Evolutionary conservation across 75 land plant genomes (phyloP), one percentile per base, ranked within the genome.

Genomic region (Pinus tabuliformis): DNA sequence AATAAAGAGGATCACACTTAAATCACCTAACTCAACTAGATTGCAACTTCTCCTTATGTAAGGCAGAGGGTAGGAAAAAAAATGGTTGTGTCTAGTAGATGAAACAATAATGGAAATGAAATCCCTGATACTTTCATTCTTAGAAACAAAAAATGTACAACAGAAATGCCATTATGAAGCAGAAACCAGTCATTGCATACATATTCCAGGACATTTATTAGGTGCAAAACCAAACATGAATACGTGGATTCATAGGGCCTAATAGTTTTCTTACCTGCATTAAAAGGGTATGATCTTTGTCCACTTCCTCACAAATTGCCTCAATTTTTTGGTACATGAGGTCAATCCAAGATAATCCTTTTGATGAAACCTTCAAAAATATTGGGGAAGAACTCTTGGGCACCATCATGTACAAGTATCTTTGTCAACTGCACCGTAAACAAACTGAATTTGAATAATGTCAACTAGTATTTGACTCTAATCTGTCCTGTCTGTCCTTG

Each of bases 261-360:
- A 37, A 64, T 12, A 63, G 54, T 49, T 49, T 63, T 64, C 68
- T 37, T 33, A 64, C 68, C 68, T 64, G 68, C 36, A 64, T 33
- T 64, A 64, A 5, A 64, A 18, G 39, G 36, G 68, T 33, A 64
- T 33, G 68, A 64, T 33, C 36, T 64, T 64, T 64, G 17, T 64
- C 68, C 39, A 64, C 68, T 64, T 37, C 68, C 68, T 64, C 68
- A 2, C 68, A 64, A 33, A 64, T 64, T 1, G 68, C 42, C 42
- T 64, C 68, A 17, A 64, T 33, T 33, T 64, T 64, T 16, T 64
- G 68, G 36, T 33, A 64, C 68, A 64, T 64, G n/a, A 64, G 68
- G 42, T 64, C 68, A 64, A 64, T 37, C 68, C 68, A 64, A 33
- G 42, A 64, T 33, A 64, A 64, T 64, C 68, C 68, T 64, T 64